Evolutionary conservation across 2,329 filamentous ascomycete species (phyloP).

Genomic region (Bipolaris sorokiniana): DNA sequence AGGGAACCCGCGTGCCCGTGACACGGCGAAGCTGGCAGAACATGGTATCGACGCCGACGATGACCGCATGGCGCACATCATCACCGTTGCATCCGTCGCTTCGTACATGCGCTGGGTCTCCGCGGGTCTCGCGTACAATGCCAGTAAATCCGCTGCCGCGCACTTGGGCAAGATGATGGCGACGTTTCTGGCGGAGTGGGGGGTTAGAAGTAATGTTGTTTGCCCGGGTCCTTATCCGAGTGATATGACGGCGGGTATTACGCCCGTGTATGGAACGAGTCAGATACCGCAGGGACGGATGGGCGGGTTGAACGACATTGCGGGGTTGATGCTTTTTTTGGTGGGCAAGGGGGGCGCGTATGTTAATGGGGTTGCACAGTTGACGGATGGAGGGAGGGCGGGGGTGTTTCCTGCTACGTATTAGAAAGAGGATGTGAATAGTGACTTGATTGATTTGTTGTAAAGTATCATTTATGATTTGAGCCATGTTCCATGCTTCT

Average conservation of each 20-base stretch:
- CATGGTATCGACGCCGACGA: constrained; percentile 40
- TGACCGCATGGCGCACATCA: constrained; percentile 54
- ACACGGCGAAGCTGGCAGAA: constrained; percentile 22
- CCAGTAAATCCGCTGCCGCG: constrained; percentile 52
- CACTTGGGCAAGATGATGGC: constrained; percentile 56
- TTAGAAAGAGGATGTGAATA: constrained; percentile 12
- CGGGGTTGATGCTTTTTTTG: constrained; percentile 58
- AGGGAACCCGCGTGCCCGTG: constrained; percentile 34
- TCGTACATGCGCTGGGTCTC: constrained; percentile 48
- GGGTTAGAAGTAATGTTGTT: constrained; percentile 56
- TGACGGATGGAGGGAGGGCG: constrained; percentile 55
- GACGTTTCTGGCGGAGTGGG: constrained; percentile 52
- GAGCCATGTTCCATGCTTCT: too few species aligned
- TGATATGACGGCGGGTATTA: constrained; percentile 50
- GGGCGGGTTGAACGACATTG: constrained; percentile 55
- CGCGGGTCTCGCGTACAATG: constrained; percentile 53
- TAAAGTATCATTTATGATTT: too few species aligned
- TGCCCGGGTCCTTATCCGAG: constrained; percentile 54
- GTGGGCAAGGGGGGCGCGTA: constrained; percentile 60
- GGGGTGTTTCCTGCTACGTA: constrained; percentile 45
- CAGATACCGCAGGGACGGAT: constrained; percentile 50
- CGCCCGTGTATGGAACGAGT: constrained; percentile 40
- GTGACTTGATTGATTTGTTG: too few species aligned
- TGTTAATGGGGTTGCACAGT: constrained; percentile 60
- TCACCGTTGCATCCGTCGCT: constrained; percentile 53